Evolutionary conservation across 352 stramenopile genomes (phyloP).

Genomic region (Synura sp.): DNA sequence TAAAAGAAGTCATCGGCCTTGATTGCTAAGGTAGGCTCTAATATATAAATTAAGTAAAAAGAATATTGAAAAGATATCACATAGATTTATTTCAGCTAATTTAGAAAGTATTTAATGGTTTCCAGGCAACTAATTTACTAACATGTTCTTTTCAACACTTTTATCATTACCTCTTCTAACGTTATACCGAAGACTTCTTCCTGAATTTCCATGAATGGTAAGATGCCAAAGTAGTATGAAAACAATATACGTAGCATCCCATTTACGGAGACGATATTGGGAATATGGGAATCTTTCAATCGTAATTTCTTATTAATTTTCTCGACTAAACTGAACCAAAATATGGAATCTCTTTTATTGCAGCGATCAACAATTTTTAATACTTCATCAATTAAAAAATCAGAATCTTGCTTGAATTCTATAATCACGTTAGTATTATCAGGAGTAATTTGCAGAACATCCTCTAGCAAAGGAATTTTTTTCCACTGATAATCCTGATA

Average conservation of each 20-base stretch:
- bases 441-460: conserved; percentile 43
- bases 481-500: not conserved
- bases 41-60: too few relatives aligned
- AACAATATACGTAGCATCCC: conserved; percentile 37
- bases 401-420: conserved; percentile 45
- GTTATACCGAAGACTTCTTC: conserved; percentile 45
- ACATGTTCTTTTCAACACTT: too few relatives aligned
- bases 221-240: conserved; percentile 43
- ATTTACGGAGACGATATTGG: conserved; percentile 38
- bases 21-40: too few relatives aligned
- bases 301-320: conserved; percentile 42
- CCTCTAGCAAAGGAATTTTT: conserved; percentile 44
- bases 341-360: conserved; percentile 8
- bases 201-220: conserved; percentile 44
- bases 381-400: conserved; percentile 29
- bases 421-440: conserved; percentile 42
- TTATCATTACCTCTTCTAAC: conserved; percentile 19
- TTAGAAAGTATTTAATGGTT: too few relatives aligned
- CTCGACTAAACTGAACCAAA: conserved; percentile 47
- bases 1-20: too few relatives aligned
- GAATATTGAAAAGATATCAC: too few relatives aligned
- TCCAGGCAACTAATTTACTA: too few relatives aligned
- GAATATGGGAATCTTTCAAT: conserved; percentile 42
- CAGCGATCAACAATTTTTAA: conserved; percentile 42
- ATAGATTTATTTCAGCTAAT: too few relatives aligned